Evolutionary conservation across 768 basidiomycete species (phyloP), one percentile per base, ranked within the genome.

Genomic region (Leccinum disarticulatum): DNA sequence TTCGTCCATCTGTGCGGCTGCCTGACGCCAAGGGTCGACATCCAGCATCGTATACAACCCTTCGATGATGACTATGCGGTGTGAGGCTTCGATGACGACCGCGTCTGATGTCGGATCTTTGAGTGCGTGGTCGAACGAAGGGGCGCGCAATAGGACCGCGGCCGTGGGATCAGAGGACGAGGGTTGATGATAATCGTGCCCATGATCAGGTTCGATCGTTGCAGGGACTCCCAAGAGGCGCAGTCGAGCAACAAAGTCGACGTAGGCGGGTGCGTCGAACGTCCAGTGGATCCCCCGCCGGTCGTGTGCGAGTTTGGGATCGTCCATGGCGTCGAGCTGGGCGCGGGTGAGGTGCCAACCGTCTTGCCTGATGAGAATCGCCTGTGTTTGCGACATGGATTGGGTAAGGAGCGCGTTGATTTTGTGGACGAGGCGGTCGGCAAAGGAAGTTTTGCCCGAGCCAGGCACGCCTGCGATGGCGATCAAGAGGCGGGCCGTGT

Each of bases 251-350:
- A 95, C 75, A 65, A 95, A 95, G 0, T 78, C 67, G 56, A 86
- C 81, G 72, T 94, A 97, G 27, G 79, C 78, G n/a, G 71, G 64
- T 6, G 83, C 86, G 64, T 97, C 88, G 67, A 98, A 98, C 2
- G 95, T 97, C 90, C 93, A 96, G 64, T 94, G 90, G 14, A 81
- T 87, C 3, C 95, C 95, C 22, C 95, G 83, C 50, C 92, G 74
- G 59, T 87, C 87, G 64, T 89, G 85, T 0, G 95, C 93, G 43
- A 86, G 81, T 55, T 81, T 78, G 0, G 94, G 88, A 70, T 97
- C 86, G 14, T 85, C 83, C 69, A 95, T 82, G 22, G 76, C 68
- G 66, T 91, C 91, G 28, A 98, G 83, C 63, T 91, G 85, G 4
- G 84, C 82, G 25, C 93, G 84, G 17, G 90, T 83, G 60, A 90